Evolutionary conservation across 495 filamentous ascomycete genomes (phyloP), one percentile per base, ranked within the genome.

Genomic region (Hypoxylon fuscum): DNA sequence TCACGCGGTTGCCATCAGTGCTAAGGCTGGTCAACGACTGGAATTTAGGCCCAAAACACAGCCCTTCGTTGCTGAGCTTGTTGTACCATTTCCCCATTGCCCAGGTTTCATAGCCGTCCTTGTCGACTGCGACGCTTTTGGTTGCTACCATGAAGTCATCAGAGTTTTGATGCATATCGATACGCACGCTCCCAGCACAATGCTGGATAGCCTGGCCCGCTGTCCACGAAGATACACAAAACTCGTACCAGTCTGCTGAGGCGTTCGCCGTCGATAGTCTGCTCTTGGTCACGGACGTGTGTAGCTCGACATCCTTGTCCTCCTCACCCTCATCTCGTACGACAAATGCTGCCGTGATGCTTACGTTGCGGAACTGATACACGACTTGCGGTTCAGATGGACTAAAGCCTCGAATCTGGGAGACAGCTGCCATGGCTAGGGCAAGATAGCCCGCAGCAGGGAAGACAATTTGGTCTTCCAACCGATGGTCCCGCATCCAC

Each of bases 391-490:
- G n/a, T n/a, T n/a, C n/a, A n/a, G n/a, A n/a, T n/a, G n/a, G n/a
- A n/a, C n/a, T n/a, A n/a, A n/a, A n/a, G n/a, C 40, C 25, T 55
- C 50, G 29, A 32, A 77, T 14, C 48, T 84, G 81, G 0, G 69
- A 44, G 0, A 77, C 59, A 0, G 78, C 77, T 48, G 88, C 85
- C 0, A 83, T 53, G 0, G 79, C 83, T 59, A 82, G 78, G 4
- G 73, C 70, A 2, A 83, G 55, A 50, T 84, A 87, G 0, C 73
- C 81, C 2, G 84, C 74, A 7, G 75, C 84, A 3, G 87, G 86
- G 40, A 86, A 83, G 0, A 90, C 68, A 6, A 73, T 51, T 15
- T 74, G 66, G 1, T 32, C 27, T 17, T 74, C 72, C 1, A 79
- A 3, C 23, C 49, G 64, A 65, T 86, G 83, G 32, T 81, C 81